These are phyloP conservation scores for Saccharomyces hybrid DNA, from an alignment of 1,139 yeast species.

Conservation along the genomic window DNA sequence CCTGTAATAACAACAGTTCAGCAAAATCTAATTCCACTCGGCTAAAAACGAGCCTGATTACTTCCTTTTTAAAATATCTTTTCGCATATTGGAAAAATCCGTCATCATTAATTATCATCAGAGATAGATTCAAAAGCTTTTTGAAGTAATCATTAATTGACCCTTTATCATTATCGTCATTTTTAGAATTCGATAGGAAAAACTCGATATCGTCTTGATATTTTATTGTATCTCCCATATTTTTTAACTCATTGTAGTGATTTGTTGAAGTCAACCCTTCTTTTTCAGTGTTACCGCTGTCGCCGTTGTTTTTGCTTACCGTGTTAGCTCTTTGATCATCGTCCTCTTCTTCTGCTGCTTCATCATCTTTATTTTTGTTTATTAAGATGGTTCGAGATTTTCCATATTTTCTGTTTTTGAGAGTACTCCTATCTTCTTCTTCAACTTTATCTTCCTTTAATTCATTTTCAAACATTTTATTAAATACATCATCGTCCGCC, in stretches of 20 bases:
- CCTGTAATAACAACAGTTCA: conserved; percentile 13
- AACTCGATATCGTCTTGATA: conserved; percentile 28
- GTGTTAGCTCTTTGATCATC: conserved; percentile 4
- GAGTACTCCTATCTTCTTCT: not conserved
- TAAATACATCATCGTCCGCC: conserved; percentile 5
- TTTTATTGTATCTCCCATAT: conserved; percentile 24
- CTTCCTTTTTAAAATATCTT: conserved; percentile 15
- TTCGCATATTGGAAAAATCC: conserved; percentile 14
- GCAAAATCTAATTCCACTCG: conserved; percentile 5
- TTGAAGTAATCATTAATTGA: conserved; percentile 8
- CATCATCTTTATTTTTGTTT: conserved; percentile 11
- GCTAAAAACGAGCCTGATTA: conserved; percentile 20
- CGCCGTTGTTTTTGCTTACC: not conserved
- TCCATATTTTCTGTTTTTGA: conserved; percentile 7
- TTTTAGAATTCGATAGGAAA: conserved; percentile 10
- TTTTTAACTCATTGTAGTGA: conserved; percentile 24
- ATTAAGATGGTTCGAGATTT: conserved; percentile 12
- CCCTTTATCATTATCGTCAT: conserved; percentile 3
- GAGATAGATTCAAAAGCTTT: conserved; percentile 18
- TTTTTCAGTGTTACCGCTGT: not conserved
- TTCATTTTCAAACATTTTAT: conserved; percentile 6
- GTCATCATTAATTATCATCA: conserved; percentile 16
- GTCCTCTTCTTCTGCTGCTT: conserved; percentile 3
- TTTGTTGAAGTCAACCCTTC: conserved; percentile 7
- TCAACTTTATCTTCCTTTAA: conserved; percentile 1